Evolutionary conservation across 2,329 filamentous ascomycete species (phyloP).

Genomic region (Pyrenophora graminea): DNA sequence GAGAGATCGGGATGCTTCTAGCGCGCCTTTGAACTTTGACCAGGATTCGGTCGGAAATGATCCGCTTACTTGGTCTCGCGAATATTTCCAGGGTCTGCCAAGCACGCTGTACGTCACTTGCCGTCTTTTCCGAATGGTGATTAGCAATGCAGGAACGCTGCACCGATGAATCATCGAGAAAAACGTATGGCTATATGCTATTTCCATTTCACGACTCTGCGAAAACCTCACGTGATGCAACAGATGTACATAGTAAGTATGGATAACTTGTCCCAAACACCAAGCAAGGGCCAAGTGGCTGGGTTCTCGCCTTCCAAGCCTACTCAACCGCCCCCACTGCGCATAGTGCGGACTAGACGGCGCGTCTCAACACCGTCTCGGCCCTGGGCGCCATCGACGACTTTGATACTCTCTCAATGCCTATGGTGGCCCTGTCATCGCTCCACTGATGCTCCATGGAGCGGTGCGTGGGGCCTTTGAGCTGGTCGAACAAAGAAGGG

Average conservation of each 20-base stretch:
- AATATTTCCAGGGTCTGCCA: slow-evolving; percentile 8
- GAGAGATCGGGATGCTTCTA: slow-evolving; percentile 16
- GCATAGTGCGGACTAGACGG: slow-evolving; percentile 13
- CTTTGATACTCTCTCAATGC: slow-evolving; percentile 4
- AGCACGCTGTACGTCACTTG: slow-evolving; percentile 13
- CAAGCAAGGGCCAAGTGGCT: slow-evolving; percentile 12
- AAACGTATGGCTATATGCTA: background rate
- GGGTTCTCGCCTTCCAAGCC: slow-evolving; percentile 3
- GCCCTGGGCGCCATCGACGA: slow-evolving; percentile 4
- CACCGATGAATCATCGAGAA: background rate
- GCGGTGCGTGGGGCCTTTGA: background rate
- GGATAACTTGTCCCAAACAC: slow-evolving; percentile 3
- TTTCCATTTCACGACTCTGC: background rate
- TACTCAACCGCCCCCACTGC: slow-evolving; percentile 19
- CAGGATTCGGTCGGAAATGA: slow-evolving; percentile 11
- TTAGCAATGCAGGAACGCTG: slow-evolving; percentile 13
- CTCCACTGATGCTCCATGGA: slow-evolving; percentile 4
- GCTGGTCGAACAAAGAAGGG: background rate
- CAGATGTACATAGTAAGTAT: background rate
- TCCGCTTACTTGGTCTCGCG: slow-evolving; percentile 12
- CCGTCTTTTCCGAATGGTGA: background rate
- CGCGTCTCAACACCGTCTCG: slow-evolving; percentile 17
- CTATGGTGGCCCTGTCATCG: slow-evolving; percentile 8
- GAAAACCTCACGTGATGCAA: slow-evolving; percentile 1
- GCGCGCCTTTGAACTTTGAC: slow-evolving; percentile 9